phyloP scores from a whole-genome alignment of 495 filamentous ascomycete species.

The Collariella sp. region DNA sequence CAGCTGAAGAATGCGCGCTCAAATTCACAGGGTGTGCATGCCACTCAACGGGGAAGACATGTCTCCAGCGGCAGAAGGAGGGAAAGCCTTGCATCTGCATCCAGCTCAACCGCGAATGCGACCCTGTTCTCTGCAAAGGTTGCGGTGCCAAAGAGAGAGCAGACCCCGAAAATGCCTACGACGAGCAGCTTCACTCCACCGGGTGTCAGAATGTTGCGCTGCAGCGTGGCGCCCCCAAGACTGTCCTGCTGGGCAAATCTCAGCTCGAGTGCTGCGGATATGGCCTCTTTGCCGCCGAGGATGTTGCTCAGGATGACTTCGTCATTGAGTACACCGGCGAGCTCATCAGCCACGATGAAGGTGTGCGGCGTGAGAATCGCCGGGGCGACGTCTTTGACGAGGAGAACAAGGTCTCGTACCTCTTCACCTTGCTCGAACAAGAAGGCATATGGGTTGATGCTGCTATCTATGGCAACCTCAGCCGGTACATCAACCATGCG shows the following conservation, averaged over 20 bases:
- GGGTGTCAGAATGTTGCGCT: conserved; percentile 56
- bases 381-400: conserved; percentile 58
- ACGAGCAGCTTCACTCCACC: conserved; percentile 40
- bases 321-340: conserved; percentile 69
- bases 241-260: conserved; percentile 53
- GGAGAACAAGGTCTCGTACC: conserved; percentile 50
- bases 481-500: conserved; percentile 64
- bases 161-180: conserved; percentile 50
- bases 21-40: conserved; percentile 62
- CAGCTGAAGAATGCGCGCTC: conserved; percentile 46
- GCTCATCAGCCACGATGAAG: conserved; percentile 54
- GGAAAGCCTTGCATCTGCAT: conserved; percentile 48
- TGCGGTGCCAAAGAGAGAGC: conserved; percentile 57
- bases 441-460: conserved; percentile 45
- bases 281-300: conserved; percentile 56
- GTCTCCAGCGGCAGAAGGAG: conserved; percentile 40
- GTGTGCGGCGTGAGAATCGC: conserved; percentile 44
- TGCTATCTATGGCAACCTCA: conserved; percentile 46
- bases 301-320: conserved; percentile 50
- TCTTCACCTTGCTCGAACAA: conserved; percentile 55
- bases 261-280: conserved; percentile 51
- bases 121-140: conserved; percentile 55
- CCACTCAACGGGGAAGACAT: conserved; percentile 42
- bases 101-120: conserved; percentile 59
- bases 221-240: conserved; percentile 52